Evolutionary conservation across 2,329 filamentous ascomycete genomes (phyloP).

Genomic region (Lachnellula occidentalis): DNA sequence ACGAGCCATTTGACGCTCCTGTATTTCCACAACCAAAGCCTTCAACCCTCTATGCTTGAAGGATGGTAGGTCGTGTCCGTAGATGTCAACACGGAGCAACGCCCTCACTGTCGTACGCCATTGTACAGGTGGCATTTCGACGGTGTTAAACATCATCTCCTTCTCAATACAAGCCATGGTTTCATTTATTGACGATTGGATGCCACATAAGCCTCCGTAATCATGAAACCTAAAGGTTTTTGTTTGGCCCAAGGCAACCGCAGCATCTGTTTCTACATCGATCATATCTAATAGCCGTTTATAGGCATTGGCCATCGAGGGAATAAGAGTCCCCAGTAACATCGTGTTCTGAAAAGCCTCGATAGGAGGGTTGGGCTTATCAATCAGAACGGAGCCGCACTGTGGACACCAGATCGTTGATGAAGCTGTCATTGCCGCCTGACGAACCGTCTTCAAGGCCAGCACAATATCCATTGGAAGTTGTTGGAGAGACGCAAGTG

Average conservation of each 20-base stretch:
- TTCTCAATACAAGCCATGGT: slow-evolving; percentile 17
- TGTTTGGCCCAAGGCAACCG: slow-evolving; percentile 37
- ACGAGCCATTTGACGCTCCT: slow-evolving; percentile 43
- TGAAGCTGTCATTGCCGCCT: slow-evolving; percentile 33
- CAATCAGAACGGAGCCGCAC: slow-evolving; percentile 40
- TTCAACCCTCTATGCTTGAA: slow-evolving; percentile 44
- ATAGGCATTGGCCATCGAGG: slow-evolving; percentile 54
- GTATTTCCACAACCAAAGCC: slow-evolving; percentile 49
- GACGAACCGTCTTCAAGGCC: slow-evolving; percentile 24
- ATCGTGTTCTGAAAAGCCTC: slow-evolving; percentile 53
- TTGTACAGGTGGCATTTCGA: slow-evolving; percentile 44
- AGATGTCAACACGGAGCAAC: slow-evolving; percentile 52
- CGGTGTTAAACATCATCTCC: slow-evolving; percentile 34
- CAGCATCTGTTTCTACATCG: slow-evolving; percentile 44
- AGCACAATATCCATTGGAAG: slow-evolving; percentile 25
- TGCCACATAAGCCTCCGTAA: slow-evolving; percentile 25
- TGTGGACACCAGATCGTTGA: slow-evolving; percentile 45
- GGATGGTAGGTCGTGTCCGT: slow-evolving; percentile 38
- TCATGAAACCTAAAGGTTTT: slow-evolving; percentile 26
- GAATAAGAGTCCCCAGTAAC: slow-evolving; percentile 52
- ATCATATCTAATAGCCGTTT: slow-evolving; percentile 48
- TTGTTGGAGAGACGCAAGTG: slow-evolving; percentile 25
- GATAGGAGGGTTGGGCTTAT: slow-evolving; percentile 38
- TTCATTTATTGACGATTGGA: slow-evolving; percentile 7
- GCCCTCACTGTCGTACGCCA: slow-evolving; percentile 52